phyloP scores from a whole-genome alignment of 306 rosid genomes.

The Rosa lucieae region DNA sequence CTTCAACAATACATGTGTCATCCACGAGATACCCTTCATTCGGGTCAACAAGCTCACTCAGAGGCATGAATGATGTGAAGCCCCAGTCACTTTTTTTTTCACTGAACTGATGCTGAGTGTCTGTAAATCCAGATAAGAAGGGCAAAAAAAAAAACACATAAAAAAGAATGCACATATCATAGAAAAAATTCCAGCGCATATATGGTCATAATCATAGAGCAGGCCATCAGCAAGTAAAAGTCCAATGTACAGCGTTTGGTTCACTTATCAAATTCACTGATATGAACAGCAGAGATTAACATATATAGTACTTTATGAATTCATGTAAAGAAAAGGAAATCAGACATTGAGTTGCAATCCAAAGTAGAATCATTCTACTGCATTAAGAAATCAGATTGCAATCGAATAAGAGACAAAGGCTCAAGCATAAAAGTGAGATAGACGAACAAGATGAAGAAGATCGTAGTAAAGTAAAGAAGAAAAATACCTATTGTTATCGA shows the following conservation, averaged over 20 bases:
- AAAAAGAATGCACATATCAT: neutral
- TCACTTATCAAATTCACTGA: neutral
- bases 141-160: neutral
- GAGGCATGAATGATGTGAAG: constrained; percentile 26
- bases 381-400: neutral
- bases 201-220: too few species aligned
- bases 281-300: neutral
- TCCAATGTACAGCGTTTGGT: too few species aligned
- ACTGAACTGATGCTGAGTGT: constrained; percentile 14
- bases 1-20: constrained; percentile 15
- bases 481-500: constrained; percentile 9
- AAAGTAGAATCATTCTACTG: neutral
- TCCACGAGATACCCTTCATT: constrained; percentile 6
- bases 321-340: neutral
- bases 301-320: too few species aligned
- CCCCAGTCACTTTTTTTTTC: constrained; percentile 15
- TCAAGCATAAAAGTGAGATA: neutral
- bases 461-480: neutral
- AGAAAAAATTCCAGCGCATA: neutral
- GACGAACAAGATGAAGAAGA: neutral
- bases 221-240: neutral
- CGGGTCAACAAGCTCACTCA: constrained; percentile 6
- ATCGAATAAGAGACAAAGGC: neutral
- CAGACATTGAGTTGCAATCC: neutral
- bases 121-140: constrained; percentile 1